Base-by-base conservation (phyloP, 495 filamentous ascomycete genomes). In the Letharia lupina region DNA sequence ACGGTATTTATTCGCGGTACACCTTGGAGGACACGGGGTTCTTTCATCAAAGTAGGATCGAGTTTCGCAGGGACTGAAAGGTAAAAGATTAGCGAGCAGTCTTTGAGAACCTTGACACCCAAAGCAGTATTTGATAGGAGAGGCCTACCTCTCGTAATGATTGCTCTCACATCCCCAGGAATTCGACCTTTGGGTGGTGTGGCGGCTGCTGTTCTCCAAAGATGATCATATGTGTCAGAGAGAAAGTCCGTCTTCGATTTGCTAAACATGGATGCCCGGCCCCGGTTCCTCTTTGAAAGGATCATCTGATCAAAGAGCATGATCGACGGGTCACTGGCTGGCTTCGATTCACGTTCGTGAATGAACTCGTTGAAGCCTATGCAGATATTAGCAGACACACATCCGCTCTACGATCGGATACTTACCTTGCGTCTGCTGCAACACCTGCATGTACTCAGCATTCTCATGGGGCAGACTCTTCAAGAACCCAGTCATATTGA, bases 301-400 rank as follows among this genome's bases (percentile, higher is more conserved):
- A 98, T 94, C 69, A 98, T 90, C 74, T 96, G 89, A 76, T 98
- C 94, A 74, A 98, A 98, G 33, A 98, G 81, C 62, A 91, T 86
- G 73, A 98, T 90, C 12, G 81, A 70, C 5, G 91, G 88, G 65
- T 87, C 84, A 57, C 82, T 84, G 9, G 83, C 75, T 15, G 82
- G 74, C 44, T 82, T 82, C 20, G 81, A 81, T 74, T 98, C 94
- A 42, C 94, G 86, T 60, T 96, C 91, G 73, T 95, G 91, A 71
- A 97, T 93, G 73, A 98, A 98, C 75, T 97, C 91, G 73, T 96
- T 96, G 76, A 98, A 97, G 20, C 82, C 92, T 93, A 60, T 28
- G 23, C 31, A 47, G 44, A n/a, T 45, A 60, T 72, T 60, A 73
- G 69, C 48, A 70, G 63, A 18, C 52, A 16, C 10, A 54, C 20